phyloP scores from a whole-genome alignment of 108 stramenopile genomes.

The Chaetoceros tenuissimus region DNA sequence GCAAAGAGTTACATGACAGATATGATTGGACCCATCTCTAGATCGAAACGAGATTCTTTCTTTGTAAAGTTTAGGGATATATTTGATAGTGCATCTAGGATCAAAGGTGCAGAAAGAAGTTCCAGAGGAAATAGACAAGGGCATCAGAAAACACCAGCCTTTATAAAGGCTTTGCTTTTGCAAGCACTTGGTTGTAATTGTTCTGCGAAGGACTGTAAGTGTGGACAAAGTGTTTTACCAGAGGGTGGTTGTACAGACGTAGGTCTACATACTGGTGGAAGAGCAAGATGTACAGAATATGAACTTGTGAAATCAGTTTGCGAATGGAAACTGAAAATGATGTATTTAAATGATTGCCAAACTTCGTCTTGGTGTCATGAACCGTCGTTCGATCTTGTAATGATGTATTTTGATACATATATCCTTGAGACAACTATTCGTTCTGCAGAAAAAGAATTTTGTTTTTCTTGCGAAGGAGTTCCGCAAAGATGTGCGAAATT shows the following conservation, averaged over 20 bases:
- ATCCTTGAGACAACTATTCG: no score
- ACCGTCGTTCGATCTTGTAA: no score
- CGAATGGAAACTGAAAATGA: no score
- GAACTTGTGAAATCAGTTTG: neutral
- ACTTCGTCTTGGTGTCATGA: no score
- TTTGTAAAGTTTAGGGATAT: conserved; percentile 5
- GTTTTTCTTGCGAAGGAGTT: no score
- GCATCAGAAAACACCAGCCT: conserved; percentile 25
- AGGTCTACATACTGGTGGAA: conserved; percentile 23
- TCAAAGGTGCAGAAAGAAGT: conserved; percentile 10
- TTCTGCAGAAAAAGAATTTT: no score
- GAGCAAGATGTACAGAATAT: neutral
- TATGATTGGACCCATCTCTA: conserved; percentile 6
- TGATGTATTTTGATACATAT: no score
- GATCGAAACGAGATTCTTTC: neutral
- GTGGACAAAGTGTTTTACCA: neutral
- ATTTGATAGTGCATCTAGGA: neutral
- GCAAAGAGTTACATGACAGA: conserved; percentile 10
- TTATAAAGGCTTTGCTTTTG: conserved; percentile 19
- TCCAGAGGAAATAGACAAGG: conserved; percentile 16
- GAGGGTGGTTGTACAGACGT: conserved; percentile 28
- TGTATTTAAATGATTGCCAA: no score
- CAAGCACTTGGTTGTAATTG: conserved; percentile 8
- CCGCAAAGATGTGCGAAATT: no score
- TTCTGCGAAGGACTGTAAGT: neutral